Percentiles rank a stretch among this genome's conserved stretches.
Evolutionary conservation across 257 asterid species (phyloP).

Genomic region (Solanum habrochaites): DNA sequence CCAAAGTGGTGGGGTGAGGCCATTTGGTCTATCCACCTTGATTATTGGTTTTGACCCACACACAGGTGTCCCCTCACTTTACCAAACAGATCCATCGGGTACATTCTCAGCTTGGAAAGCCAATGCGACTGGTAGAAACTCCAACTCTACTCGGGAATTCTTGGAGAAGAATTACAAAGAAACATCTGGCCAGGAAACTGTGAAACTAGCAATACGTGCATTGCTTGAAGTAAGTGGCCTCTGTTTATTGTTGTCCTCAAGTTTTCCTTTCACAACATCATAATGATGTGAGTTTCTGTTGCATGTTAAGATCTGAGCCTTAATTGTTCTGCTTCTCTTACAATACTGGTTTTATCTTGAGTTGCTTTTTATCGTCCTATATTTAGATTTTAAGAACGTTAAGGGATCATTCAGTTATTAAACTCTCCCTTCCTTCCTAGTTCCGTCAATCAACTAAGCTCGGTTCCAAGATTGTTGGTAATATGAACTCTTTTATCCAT

Average conservation of each 20-base stretch:
- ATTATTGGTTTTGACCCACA: constrained; percentile 98
- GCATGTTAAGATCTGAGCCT: not conserved
- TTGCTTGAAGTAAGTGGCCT: constrained; percentile 66
- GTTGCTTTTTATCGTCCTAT: not conserved
- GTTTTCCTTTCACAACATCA: not conserved
- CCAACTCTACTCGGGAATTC: constrained; percentile 86
- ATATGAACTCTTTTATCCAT: not conserved
- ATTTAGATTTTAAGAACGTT: not conserved
- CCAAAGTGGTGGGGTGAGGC: constrained; percentile 99
- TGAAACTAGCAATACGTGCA: constrained; percentile 94
- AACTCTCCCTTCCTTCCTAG: not conserved
- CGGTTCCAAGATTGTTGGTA: not conserved
- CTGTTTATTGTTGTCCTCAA: not conserved
- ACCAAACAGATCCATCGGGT: constrained; percentile 98
- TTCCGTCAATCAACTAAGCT: not conserved
- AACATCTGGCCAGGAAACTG: constrained; percentile 92
- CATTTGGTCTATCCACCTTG: constrained; percentile 97
- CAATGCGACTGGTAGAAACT: constrained; percentile 95
- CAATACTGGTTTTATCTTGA: not conserved
- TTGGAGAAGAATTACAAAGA: constrained; percentile 96
- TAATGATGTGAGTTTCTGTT: not conserved
- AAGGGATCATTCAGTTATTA: not conserved
- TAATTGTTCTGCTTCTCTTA: not conserved
- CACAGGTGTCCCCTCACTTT: constrained; percentile 72
- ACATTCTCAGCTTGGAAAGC: constrained; percentile 99